phyloP scores from a whole-genome alignment of 768 basidiomycete genomes.

The Erythrobasidium yunnanense region DNA sequence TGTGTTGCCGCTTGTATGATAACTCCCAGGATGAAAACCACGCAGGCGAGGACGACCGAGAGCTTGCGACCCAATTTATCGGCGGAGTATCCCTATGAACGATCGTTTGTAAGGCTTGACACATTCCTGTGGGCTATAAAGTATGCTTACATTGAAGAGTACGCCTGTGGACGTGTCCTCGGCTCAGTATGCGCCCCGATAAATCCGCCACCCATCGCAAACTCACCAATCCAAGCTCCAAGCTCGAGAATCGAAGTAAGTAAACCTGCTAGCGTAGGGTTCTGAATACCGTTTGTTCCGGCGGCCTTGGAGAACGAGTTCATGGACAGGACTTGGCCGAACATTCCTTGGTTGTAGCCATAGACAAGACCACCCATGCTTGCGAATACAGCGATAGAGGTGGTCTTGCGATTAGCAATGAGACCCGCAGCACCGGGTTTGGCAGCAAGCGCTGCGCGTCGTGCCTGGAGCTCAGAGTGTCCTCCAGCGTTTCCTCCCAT shows the following conservation, averaged over 20 bases:
- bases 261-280: constrained; percentile 52
- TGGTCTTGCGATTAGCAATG: constrained; percentile 55
- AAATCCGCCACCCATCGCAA: too few relatives aligned
- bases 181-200: too few relatives aligned
- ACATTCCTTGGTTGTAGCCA: constrained; percentile 48
- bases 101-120: too few relatives aligned
- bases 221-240: constrained; percentile 66
- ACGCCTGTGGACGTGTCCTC: too few relatives aligned
- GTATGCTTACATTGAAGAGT: constrained; percentile 55
- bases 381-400: constrained; percentile 63
- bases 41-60: constrained; percentile 54
- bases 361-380: constrained; percentile 65
- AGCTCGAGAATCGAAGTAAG: constrained; percentile 63
- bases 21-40: constrained; percentile 60
- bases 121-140: too few relatives aligned
- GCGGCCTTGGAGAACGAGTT: constrained; percentile 63
- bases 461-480: too few relatives aligned
- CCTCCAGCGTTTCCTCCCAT: too few relatives aligned
- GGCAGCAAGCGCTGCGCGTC: constrained; percentile 7
- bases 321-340: constrained; percentile 60
- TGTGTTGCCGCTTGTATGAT: constrained; percentile 54
- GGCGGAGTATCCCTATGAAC: constrained; percentile 56
- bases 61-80: constrained; percentile 66
- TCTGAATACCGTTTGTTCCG: not conserved
- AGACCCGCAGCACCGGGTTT: constrained; percentile 44